These are phyloP conservation scores for Cryptococcus deneoformans DNA, from an alignment of 1,284 basidiomycete genomes.

Conservation along the genomic window DNA sequence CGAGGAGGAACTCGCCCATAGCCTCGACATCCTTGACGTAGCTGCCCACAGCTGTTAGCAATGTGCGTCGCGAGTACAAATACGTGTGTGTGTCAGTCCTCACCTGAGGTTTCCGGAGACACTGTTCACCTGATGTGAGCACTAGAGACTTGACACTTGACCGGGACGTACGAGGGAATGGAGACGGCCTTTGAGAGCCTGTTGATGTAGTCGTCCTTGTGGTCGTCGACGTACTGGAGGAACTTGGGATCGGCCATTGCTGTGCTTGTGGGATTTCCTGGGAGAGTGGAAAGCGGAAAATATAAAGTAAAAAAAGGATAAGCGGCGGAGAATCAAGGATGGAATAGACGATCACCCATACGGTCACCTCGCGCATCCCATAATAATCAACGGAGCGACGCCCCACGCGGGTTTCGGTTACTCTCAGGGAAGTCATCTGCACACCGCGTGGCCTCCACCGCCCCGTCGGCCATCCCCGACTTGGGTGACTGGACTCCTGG, in stretches of 20 bases:
- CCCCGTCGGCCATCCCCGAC: background rate
- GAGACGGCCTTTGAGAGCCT: constrained; percentile 79
- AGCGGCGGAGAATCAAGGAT: background rate
- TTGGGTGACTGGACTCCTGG: background rate
- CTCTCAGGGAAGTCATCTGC: background rate
- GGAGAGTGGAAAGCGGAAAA: background rate
- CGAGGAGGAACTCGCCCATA: constrained; percentile 78
- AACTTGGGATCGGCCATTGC: constrained; percentile 53
- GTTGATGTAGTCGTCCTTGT: constrained; percentile 70
- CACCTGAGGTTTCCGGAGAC: constrained; percentile 51
- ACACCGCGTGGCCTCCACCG: background rate
- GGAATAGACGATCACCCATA: background rate
- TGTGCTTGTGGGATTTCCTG: background rate
- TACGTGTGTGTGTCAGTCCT: constrained; percentile 5
- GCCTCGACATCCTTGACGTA: constrained; percentile 71
- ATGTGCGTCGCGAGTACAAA: no score
- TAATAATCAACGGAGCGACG: background rate
- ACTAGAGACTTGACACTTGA: background rate
- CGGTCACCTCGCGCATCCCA: background rate
- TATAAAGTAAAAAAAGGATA: background rate
- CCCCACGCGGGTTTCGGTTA: background rate
- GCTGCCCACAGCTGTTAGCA: constrained; percentile 29
- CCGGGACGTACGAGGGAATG: constrained; percentile 70
- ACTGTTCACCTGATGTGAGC: constrained; percentile 12
- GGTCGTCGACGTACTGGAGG: constrained; percentile 64